A percentile compares a stretch with the other conserved stretches of the same genome.
Evolutionary conservation across 352 stramenopile genomes (phyloP).

Genomic region (Pythium periplocum): DNA sequence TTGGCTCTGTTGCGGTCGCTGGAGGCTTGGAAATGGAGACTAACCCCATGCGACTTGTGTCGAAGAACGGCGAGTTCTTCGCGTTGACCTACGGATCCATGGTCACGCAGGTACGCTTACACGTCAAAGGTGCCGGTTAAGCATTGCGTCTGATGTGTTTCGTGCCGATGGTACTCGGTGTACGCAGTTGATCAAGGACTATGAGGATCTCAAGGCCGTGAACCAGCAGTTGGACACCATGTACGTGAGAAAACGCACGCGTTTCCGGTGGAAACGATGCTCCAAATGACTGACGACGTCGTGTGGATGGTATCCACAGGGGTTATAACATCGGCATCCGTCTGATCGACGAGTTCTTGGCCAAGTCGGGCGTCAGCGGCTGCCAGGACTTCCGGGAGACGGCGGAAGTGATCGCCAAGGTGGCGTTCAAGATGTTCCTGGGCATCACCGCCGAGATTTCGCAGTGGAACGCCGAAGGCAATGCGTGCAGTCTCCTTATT

Average conservation of each 20-base stretch:
- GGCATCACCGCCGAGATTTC: slow-evolving; percentile 91
- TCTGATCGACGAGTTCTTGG: slow-evolving; percentile 97
- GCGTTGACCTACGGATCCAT: slow-evolving; percentile 96
- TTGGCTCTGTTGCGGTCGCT: not conserved
- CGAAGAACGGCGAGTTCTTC: slow-evolving; percentile 96
- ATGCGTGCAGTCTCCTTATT: slow-evolving; percentile 90
- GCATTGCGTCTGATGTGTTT: not conserved
- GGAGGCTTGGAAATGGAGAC: not conserved
- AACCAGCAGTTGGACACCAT: slow-evolving; percentile 97
- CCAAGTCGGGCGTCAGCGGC: slow-evolving; percentile 86
- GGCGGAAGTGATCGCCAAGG: slow-evolving; percentile 93
- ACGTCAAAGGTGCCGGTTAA: not conserved
- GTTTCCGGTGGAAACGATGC: not conserved
- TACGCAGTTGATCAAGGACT: slow-evolving; percentile 91
- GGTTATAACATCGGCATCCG: slow-evolving; percentile 97
- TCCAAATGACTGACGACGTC: not conserved
- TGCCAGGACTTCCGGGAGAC: slow-evolving; percentile 92
- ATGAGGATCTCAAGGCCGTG: slow-evolving; percentile 92
- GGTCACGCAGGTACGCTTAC: slow-evolving; percentile 80
- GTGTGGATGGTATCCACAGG: slow-evolving; percentile 25
- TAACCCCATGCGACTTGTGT: not conserved
- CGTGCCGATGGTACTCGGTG: too few relatives aligned
- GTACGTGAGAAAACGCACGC: slow-evolving; percentile 21
- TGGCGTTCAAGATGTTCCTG: slow-evolving; percentile 98
- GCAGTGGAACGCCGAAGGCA: slow-evolving; percentile 87